Conservation (phyloP, 345 rosid species). For the Firmiana major region DNA sequence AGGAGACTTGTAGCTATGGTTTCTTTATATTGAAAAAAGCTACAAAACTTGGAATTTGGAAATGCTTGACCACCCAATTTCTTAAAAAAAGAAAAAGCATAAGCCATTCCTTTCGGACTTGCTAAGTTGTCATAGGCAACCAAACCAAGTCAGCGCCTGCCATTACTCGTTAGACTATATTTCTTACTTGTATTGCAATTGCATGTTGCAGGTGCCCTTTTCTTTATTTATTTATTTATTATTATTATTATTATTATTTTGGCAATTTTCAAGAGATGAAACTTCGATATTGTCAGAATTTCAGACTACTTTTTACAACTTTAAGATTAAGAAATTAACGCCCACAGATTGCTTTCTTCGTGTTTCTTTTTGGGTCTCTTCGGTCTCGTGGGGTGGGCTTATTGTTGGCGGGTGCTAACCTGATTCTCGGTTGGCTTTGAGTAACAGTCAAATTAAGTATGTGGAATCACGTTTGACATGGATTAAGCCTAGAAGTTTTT, state of each 20-base stretch:
- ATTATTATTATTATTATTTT: too few species aligned
- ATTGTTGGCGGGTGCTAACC: background rate
- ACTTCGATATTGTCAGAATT: background rate
- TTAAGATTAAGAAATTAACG: background rate
- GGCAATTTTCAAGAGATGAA: background rate
- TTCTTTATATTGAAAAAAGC: background rate
- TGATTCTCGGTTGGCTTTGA: background rate
- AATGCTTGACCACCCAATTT: background rate
- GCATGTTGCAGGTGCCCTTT: background rate
- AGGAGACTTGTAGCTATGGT: background rate
- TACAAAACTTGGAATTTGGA: slow-evolving; percentile 4
- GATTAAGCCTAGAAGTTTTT: too few species aligned
- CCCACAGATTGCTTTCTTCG: background rate
- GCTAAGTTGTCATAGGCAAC: background rate
- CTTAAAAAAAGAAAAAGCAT: background rate
- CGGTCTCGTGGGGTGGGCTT: background rate
- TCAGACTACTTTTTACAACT: background rate
- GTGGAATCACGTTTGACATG: background rate
- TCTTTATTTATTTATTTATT: background rate
- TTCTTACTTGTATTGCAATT: too few species aligned
- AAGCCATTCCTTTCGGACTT: background rate
- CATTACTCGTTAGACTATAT: background rate
- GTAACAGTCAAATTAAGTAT: background rate
- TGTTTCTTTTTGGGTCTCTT: background rate
- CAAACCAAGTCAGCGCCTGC: background rate